phyloP scores from a whole-genome alignment of 2,329 filamentous ascomycete species.

The Fusarium caatingaense region DNA sequence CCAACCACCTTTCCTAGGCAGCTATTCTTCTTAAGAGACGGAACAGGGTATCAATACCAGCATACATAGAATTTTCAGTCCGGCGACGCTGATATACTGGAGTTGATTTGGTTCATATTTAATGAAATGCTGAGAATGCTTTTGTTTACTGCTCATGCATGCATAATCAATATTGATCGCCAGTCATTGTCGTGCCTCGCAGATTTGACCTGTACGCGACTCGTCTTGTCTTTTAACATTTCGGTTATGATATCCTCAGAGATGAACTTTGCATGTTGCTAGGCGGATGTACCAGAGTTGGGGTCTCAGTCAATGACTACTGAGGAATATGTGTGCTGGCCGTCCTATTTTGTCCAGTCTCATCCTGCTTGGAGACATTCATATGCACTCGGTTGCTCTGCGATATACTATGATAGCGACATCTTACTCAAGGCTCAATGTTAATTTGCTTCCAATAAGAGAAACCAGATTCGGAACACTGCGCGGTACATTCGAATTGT shows the following conservation, averaged over 20 bases:
- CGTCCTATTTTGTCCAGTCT: not conserved
- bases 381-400: not conserved
- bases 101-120: not conserved
- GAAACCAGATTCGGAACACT: not conserved
- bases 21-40: slow-evolving; percentile 6
- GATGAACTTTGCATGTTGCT: not conserved
- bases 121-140: not conserved
- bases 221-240: not conserved
- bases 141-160: not conserved
- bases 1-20: not conserved
- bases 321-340: not conserved
- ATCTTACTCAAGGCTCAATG: not conserved
- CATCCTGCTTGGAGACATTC: too few species aligned
- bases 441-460: not conserved
- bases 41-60: slow-evolving; percentile 2
- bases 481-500: not conserved
- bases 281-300: not conserved
- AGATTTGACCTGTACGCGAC: not conserved
- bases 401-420: not conserved
- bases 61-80: slow-evolving; percentile 10
- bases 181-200: not conserved
- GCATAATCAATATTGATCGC: not conserved
- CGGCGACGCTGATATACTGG: not conserved
- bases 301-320: not conserved
- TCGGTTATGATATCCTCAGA: not conserved